Conservation (phyloP, 768 basidiomycete genomes). For the Lentinus tigrinus region DNA sequence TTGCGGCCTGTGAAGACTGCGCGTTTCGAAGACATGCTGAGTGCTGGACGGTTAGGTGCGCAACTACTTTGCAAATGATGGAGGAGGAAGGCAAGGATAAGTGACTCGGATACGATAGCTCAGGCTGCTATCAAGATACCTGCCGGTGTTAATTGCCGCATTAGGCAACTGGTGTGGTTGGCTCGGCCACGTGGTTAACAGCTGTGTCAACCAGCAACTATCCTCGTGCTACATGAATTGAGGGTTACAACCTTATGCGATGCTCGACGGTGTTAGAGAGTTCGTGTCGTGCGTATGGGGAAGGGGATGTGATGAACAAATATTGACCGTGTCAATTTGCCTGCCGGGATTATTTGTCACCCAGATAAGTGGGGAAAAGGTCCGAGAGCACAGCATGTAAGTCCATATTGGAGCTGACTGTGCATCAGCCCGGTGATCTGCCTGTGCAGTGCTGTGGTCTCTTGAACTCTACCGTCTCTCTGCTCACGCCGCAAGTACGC, state of each 20-base stretch:
- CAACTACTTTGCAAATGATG: not conserved
- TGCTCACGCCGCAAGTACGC: not conserved
- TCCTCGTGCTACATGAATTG: too few species aligned
- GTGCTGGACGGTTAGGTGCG: not conserved
- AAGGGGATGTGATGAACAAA: too few species aligned
- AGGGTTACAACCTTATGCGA: too few species aligned
- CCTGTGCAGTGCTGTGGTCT: conserved; percentile 5
- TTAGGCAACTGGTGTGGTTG: not conserved
- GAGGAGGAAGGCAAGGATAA: not conserved
- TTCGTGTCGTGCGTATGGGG: too few species aligned
- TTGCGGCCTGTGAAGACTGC: conserved; percentile 22
- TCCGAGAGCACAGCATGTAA: conserved; percentile 10
- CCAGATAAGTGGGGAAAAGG: conserved; percentile 2
- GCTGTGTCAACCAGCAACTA: too few species aligned
- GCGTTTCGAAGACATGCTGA: conserved; percentile 8
- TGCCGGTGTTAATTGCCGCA: not conserved
- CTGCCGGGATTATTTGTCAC: not conserved
- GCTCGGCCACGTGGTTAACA: not conserved
- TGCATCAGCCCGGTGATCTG: conserved; percentile 1
- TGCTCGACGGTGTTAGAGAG: too few species aligned
- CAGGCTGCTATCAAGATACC: not conserved
- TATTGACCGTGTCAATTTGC: too few species aligned
- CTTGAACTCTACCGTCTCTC: too few species aligned
- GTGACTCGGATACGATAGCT: not conserved
- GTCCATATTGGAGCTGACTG: not conserved